A percentile compares a stretch with the other conserved stretches of the same genome.
Conservation (phyloP, 768 basidiomycete species). For the Tricholoma matsutake region DNA sequence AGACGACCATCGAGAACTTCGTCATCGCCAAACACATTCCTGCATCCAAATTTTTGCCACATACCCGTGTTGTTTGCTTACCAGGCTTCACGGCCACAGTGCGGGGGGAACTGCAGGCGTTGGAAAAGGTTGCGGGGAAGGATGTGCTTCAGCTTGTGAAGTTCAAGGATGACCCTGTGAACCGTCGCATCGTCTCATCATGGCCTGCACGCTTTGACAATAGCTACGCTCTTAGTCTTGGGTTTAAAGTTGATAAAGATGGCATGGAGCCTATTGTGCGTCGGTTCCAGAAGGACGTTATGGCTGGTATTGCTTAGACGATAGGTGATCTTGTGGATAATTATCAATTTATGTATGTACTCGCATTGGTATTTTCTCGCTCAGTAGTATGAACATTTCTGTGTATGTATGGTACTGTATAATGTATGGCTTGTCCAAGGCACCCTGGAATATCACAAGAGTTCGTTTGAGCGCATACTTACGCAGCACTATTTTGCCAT, state of each 20-base stretch:
- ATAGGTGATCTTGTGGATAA: no score
- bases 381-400: no score
- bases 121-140: conserved; percentile 49
- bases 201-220: conserved; percentile 49
- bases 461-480: no score
- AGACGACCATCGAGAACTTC: conserved; percentile 53
- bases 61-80: conserved; percentile 53
- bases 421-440: no score
- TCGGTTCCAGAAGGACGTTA: conserved; percentile 31
- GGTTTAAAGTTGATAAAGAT: conserved; percentile 42
- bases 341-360: no score
- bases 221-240: conserved; percentile 38
- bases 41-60: conserved; percentile 35
- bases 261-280: conserved; percentile 44
- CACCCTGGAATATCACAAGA: no score
- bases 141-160: conserved; percentile 43
- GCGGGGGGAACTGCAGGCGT: conserved; percentile 50
- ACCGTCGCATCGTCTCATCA: conserved; percentile 41
- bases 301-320: conserved; percentile 9
- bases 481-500: no score
- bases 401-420: no score
- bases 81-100: conserved; percentile 60
- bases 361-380: no score
- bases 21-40: conserved; percentile 45
- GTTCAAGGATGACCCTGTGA: conserved; percentile 43